phyloP scores from a whole-genome alignment of 1,284 basidiomycete species.

The Fomes fomentarius region DNA sequence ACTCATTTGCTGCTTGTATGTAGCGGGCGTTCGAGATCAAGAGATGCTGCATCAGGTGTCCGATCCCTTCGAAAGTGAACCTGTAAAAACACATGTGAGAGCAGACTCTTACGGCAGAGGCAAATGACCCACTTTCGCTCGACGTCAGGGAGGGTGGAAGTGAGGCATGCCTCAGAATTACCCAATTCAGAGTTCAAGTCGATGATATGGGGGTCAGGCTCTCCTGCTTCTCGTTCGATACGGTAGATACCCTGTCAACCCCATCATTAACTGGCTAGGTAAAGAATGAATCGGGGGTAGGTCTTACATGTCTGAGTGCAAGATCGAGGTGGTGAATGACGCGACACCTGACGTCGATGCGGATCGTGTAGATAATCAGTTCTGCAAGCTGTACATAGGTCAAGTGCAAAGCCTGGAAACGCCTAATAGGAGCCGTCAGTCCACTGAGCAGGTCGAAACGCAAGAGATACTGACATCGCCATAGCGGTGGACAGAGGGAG shows the following conservation, averaged over 20 bases:
- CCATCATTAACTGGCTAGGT: conserved; percentile 7
- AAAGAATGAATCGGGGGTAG: neutral
- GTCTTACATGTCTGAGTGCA: conserved; percentile 71
- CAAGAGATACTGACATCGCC: conserved; percentile 65
- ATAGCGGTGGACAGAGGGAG: conserved; percentile 87
- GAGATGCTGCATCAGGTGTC: conserved; percentile 85
- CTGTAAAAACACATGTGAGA: conserved; percentile 39
- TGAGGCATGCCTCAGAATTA: conserved; percentile 75
- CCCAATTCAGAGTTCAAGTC: conserved; percentile 87
- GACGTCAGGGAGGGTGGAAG: conserved; percentile 59
- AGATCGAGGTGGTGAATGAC: conserved; percentile 83
- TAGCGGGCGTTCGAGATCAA: conserved; percentile 78
- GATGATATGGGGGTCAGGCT: conserved; percentile 89
- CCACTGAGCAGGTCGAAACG: conserved; percentile 2
- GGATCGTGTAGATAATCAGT: conserved; percentile 86
- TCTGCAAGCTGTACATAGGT: conserved; percentile 90
- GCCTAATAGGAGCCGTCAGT: conserved; percentile 49
- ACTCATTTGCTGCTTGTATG: conserved; percentile 73
- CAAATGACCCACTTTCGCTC: conserved; percentile 64
- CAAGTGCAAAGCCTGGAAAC: conserved; percentile 87
- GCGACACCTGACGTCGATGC: conserved; percentile 88
- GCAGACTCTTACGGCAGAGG: neutral
- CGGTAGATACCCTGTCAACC: conserved; percentile 76
- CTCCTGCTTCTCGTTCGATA: conserved; percentile 80
- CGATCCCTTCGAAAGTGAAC: conserved; percentile 88